Conservation (phyloP, 257 asterid genomes). For the Fraxinus pennsylvanica region DNA sequence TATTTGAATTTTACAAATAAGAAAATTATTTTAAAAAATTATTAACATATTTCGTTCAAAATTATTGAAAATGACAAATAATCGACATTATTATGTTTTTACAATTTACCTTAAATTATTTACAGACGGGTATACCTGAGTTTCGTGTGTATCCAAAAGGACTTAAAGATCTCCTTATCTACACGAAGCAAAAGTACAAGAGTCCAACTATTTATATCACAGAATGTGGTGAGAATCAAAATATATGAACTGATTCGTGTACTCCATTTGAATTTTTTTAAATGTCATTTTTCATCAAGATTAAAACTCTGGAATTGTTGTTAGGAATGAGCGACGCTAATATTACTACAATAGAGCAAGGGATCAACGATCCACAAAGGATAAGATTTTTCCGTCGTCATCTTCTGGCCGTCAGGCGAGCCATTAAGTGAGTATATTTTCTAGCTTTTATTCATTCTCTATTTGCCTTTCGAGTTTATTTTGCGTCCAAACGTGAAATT, state of each 20-base stretch:
- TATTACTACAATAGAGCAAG: slow-evolving; percentile 5
- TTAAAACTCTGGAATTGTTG: neutral
- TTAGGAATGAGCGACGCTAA: slow-evolving; percentile 29
- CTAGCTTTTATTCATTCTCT: neutral
- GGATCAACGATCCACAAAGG: slow-evolving; percentile 31
- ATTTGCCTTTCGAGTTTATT: neutral
- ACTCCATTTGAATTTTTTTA: neutral
- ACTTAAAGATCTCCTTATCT: slow-evolving; percentile 38
- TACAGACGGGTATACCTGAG: slow-evolving; percentile 40
- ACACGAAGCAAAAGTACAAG: slow-evolving; percentile 43
- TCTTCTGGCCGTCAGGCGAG: slow-evolving; percentile 37
- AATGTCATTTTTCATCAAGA: neutral
- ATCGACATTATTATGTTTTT: neutral
- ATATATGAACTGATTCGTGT: neutral
- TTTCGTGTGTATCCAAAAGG: slow-evolving; percentile 45
- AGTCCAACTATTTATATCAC: slow-evolving; percentile 42
- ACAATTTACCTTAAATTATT: neutral
- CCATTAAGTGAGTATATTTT: slow-evolving; percentile 33
- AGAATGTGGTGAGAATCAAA: slow-evolving; percentile 36
- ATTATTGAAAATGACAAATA: neutral
- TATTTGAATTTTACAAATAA: too few species aligned
- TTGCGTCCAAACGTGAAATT: too few species aligned
- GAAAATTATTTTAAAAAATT: too few species aligned
- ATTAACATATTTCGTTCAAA: too few species aligned
- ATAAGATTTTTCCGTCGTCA: slow-evolving; percentile 39